Conservation (phyloP, 1,284 basidiomycete species). For the Vanrija humicola region DNA sequence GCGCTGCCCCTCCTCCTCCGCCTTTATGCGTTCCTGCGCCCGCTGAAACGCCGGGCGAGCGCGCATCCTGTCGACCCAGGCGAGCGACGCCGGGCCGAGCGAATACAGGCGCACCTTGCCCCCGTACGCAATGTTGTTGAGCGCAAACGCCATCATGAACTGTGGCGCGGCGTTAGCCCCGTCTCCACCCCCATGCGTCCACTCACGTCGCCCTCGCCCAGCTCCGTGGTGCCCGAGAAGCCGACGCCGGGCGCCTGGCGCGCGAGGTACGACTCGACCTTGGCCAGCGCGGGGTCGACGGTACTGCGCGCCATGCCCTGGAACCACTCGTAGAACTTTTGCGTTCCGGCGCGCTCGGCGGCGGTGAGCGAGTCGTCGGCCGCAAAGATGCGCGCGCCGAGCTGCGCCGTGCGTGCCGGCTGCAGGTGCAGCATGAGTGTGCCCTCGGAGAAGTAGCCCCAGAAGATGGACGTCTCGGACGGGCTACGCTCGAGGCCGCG, state of each 20-base stretch:
- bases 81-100: constrained; percentile 7
- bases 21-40: constrained; percentile 5
- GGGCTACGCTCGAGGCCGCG: constrained; percentile 18
- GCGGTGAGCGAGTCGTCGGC: neutral
- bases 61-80: constrained; percentile 9
- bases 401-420: constrained; percentile 18
- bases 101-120: neutral
- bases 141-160: constrained; percentile 9
- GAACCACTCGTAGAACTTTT: constrained; percentile 22
- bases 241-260: constrained; percentile 6
- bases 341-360: constrained; percentile 20
- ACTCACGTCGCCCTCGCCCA: constrained; percentile 38
- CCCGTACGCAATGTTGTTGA: constrained; percentile 1
- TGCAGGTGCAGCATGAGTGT: constrained; percentile 36
- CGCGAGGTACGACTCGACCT: constrained; percentile 30
- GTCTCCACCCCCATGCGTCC: too few species aligned
- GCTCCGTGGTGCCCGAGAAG: constrained; percentile 34
- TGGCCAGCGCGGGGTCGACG: constrained; percentile 1
- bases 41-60: constrained; percentile 13
- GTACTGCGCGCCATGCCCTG: constrained; percentile 4
- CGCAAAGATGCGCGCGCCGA: constrained; percentile 4
- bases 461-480: constrained; percentile 26
- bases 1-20: constrained; percentile 5
- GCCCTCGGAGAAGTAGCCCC: constrained; percentile 39
- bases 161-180: neutral